phyloP scores from a whole-genome alignment of 306 rosid genomes.

The Gastrolobium bilobum region DNA sequence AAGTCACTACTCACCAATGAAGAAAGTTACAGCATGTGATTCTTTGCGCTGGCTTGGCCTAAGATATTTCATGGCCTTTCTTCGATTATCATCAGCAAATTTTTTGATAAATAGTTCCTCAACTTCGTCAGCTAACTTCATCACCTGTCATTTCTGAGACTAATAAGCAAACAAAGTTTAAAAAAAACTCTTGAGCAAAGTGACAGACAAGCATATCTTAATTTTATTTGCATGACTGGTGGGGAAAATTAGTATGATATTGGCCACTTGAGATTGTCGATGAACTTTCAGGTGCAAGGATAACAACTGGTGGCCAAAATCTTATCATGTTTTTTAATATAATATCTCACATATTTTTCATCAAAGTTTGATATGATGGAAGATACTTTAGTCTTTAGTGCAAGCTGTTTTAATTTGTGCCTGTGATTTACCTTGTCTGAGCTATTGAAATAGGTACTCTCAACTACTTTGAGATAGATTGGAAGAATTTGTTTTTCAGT shows the following conservation, averaged over 20 bases:
- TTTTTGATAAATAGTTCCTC: constrained; percentile 81
- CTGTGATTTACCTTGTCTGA: constrained; percentile 85
- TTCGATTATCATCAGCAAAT: constrained; percentile 76
- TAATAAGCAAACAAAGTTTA: constrained; percentile 51
- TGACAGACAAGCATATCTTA: constrained; percentile 73
- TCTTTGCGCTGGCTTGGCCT: constrained; percentile 83
- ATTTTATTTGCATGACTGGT: constrained; percentile 37
- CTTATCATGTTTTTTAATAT: constrained; percentile 56
- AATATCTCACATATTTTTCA: constrained; percentile 46
- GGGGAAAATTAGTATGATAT: background rate
- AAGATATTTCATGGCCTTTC: constrained; percentile 98
- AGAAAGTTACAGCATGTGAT: constrained; percentile 88
- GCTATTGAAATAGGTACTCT: constrained; percentile 93
- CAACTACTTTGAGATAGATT: constrained; percentile 90
- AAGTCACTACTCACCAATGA: constrained; percentile 83
- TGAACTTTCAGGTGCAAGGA: constrained; percentile 52
- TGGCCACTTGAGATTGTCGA: constrained; percentile 82
- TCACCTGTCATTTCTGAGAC: constrained; percentile 69
- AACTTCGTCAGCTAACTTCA: constrained; percentile 78
- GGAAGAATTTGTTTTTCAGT: constrained; percentile 90
- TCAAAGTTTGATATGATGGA: constrained; percentile 25
- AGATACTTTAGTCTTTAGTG: constrained; percentile 50
- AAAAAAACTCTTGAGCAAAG: constrained; percentile 35
- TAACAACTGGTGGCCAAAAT: constrained; percentile 64
- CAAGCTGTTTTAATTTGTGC: constrained; percentile 22